Base-by-base conservation (phyloP, 2,329 filamentous ascomycete genomes). In the Phialocephala subalpina region DNA sequence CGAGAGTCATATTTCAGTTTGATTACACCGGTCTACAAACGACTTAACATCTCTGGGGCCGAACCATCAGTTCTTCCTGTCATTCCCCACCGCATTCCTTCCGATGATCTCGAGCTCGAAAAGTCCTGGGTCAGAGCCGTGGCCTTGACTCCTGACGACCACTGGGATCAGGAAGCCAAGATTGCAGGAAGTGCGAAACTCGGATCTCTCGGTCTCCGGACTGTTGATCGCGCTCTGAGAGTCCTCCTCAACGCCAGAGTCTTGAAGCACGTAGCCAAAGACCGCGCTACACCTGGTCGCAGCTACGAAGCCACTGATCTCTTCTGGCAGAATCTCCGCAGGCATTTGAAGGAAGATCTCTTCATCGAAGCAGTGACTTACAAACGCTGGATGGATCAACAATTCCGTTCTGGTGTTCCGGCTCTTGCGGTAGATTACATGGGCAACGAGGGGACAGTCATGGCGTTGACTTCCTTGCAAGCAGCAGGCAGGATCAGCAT, bases 381-480 rank as follows among this genome's bases (percentile, higher is more conserved):
- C 80, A 92, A 93, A 76, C 73, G 78, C 5, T 78, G 80, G 60
- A 82, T 92, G 33, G 90, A 93, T 72, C 73, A 73, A 8, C 77
- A 80, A 4, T 91, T 76, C 55, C 52, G 56, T 3, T 57, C 53
- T n/a, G 71, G 69, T 1, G 64, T 63, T 14, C 38, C 59, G 8
- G 59, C 40, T 36, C 67, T 87, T 49, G 76, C 76, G 1, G 77
- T 92, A 7, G 83, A 86, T 0, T 88, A 86, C 63, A 76, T 78
- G 12, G 85, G 89, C 16, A 82, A 85, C 36, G 89, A 93, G 69
- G 90, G 90, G 29, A 83, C 87, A 35, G 84, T 91, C 65, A 86
- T 93, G 82, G 90, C 88, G 1, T 78, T 91, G 63, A 83, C 88
- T 47, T 92, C 92, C 71, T 77, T 94, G 62, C 84, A 89, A 67